Evolutionary conservation across 768 basidiomycete genomes (phyloP).

Genomic region (Mycena maculata): DNA sequence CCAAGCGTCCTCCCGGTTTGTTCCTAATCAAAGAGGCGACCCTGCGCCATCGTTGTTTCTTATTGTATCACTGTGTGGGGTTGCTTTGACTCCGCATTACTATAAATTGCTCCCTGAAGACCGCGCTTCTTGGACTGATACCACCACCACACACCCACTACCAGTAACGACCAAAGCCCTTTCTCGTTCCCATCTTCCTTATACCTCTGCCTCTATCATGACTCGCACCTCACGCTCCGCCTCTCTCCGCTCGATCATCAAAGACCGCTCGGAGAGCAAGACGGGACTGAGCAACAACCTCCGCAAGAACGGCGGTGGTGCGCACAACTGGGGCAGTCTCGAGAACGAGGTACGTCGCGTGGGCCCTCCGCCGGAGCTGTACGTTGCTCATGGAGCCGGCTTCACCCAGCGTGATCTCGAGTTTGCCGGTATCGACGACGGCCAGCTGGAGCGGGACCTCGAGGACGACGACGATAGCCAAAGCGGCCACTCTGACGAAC

Average conservation of each 20-base stretch:
- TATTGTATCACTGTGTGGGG: conserved; percentile 12
- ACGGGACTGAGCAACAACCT: conserved; percentile 77
- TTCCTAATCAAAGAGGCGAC: background rate
- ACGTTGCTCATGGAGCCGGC: background rate
- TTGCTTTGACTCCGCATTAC: background rate
- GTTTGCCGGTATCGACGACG: conserved; percentile 68
- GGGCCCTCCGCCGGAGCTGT: background rate
- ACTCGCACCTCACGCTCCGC: conserved; percentile 83
- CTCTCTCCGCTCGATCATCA: conserved; percentile 76
- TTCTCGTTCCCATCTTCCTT: background rate
- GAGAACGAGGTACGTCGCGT: conserved; percentile 57
- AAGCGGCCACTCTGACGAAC: conserved; percentile 28
- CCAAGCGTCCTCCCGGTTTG: background rate
- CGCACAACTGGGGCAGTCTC: conserved; percentile 88
- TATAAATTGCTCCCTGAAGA: conserved; percentile 15
- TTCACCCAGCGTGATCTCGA: conserved; percentile 59
- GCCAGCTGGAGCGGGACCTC: conserved; percentile 59
- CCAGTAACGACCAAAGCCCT: background rate
- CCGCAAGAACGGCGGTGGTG: conserved; percentile 84
- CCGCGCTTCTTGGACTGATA: conserved; percentile 7
- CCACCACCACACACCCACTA: conserved; percentile 1
- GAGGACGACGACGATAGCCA: conserved; percentile 47
- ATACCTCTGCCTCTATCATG: conserved; percentile 56
- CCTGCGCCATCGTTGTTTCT: background rate
- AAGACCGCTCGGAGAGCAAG: conserved; percentile 85